These are phyloP conservation scores for Chlamydomonas sphaeroides DNA, from an alignment of 139 green algal genomes.

Conservation along the genomic window DNA sequence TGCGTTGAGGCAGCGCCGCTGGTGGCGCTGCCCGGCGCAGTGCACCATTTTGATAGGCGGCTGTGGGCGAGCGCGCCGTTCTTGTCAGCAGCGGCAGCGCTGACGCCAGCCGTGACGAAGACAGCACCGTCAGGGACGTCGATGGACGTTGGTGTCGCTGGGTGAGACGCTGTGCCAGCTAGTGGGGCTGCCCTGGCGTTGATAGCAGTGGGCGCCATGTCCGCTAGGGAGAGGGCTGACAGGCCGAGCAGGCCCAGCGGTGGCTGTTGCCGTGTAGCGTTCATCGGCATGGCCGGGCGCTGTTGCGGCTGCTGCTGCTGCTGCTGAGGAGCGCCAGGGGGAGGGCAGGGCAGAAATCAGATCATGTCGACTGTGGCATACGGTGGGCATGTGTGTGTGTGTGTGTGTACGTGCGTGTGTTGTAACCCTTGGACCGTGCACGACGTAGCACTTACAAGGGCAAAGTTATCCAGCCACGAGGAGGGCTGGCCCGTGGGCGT, in stretches of 20 bases:
- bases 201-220: no score
- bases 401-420: no score
- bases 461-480: slow-evolving; percentile 38
- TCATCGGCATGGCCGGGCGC: neutral
- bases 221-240: slow-evolving; percentile 5
- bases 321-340: neutral
- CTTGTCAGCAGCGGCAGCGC: neutral
- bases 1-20: neutral
- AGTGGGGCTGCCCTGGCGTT: no score
- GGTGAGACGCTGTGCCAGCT: no score
- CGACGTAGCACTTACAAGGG: no score
- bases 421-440: no score
- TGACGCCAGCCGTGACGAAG: neutral
- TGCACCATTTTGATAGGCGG: slow-evolving; percentile 18
- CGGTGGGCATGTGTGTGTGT: no score
- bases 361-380: neutral
- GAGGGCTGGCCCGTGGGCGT: no score
- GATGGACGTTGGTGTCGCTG: neutral
- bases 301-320: neutral
- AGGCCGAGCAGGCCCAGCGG: neutral
- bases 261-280: no score
- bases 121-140: slow-evolving; percentile 30
- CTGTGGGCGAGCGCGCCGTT: neutral
- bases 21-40: neutral
- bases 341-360: no score